Evolutionary conservation across 2,329 filamentous ascomycete species (phyloP), one percentile per base, ranked within the genome.

Genomic region (Penicillium sp.): DNA sequence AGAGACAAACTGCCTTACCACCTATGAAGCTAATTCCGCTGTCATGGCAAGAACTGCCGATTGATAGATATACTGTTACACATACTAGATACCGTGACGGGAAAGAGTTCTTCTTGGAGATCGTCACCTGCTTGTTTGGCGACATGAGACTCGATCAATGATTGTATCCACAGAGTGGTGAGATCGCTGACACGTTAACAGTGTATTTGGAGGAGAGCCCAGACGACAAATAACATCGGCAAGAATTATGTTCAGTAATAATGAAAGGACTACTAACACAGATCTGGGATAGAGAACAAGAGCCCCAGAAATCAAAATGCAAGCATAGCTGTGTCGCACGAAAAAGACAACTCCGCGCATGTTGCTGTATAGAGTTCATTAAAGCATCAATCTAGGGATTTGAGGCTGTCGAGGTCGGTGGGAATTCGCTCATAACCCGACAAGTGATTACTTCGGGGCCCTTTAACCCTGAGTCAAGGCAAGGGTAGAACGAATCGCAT

Each of bases 171-270:
- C 9, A 4, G 6, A 39, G 9, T 16, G 9, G 16, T 19, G 22
- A 29, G 16, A 16, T 46, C 14, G 33, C 31, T 21, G 7, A 49
- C 19, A 26, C 24, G 0, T 37, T 43, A 10, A 26, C 13, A 14
- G 11, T 21, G 14, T 29, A 19, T n/a, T 16, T 14, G 10, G 19
- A 19, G 10, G 6, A n/a, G 16, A 31, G 19, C 16, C 39, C 24
- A 16, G 14, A 39, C 35, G n/a, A 19, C 19, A 26, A 22, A 46
- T 14, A 10, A 43, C 14, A 10, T 26, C n/a, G 21, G 33, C 33
- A 47, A 26, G 10, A 43, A 57, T 55, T 64, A 65, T 64, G 57
- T 65, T 61, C 62, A 53, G 19, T 49, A 47, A 42, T 52, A 29
- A 33, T 22, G 31, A 24, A 31, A 47, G 39, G 24, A 44, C 54